Evolutionary conservation across 257 asterid species (phyloP).

Genomic region (Mentha longifolia): DNA sequence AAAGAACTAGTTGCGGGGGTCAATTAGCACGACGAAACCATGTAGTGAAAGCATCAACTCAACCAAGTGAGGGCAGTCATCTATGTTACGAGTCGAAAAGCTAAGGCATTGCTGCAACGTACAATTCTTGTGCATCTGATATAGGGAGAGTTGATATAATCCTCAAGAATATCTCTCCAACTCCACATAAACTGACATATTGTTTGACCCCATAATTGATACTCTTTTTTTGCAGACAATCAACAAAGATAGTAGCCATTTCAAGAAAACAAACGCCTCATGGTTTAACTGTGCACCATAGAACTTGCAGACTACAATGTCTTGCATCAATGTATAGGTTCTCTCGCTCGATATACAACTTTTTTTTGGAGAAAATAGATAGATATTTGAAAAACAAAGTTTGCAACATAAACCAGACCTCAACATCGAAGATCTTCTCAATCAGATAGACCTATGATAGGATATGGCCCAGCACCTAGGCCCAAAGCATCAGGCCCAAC

Average conservation of each 20-base stretch:
- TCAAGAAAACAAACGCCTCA: neutral
- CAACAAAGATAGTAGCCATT: neutral
- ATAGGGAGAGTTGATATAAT: slow-evolving; percentile 90
- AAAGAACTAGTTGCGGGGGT: slow-evolving; percentile 35
- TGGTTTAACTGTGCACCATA: neutral
- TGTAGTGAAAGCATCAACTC: slow-evolving; percentile 83
- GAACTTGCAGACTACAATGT: no score
- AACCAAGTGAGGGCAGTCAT: slow-evolving; percentile 88
- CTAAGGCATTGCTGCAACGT: slow-evolving; percentile 91
- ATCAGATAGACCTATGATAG: no score
- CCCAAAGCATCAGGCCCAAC: no score
- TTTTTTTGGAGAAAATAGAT: no score
- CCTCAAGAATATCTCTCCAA: slow-evolving; percentile 81
- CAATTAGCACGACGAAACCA: slow-evolving; percentile 94
- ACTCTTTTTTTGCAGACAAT: slow-evolving; percentile 68
- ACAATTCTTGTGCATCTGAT: slow-evolving; percentile 68
- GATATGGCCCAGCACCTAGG: no score
- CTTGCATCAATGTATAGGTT: neutral
- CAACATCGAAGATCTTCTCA: no score
- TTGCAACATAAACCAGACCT: neutral
- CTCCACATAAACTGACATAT: slow-evolving; percentile 58
- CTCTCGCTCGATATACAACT: neutral
- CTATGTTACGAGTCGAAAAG: slow-evolving; percentile 83
- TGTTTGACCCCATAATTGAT: slow-evolving; percentile 56
- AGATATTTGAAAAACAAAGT: no score